phyloP scores from a whole-genome alignment of 495 filamentous ascomycete species.

The Aspergillus cavernicola region DNA sequence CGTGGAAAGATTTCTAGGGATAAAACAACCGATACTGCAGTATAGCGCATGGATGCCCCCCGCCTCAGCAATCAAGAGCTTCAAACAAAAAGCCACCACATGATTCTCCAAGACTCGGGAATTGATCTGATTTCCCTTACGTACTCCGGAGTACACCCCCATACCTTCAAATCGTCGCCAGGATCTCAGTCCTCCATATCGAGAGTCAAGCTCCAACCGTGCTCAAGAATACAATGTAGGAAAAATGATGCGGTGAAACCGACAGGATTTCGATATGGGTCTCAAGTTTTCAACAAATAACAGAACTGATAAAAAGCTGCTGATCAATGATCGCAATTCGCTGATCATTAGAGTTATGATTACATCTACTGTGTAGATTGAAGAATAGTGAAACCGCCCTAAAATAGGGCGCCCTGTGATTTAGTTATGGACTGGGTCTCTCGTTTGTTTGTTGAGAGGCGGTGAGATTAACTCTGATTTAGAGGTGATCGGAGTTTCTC shows the following conservation, averaged over 20 bases:
- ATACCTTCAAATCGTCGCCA: too few relatives aligned
- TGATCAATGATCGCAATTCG: not conserved
- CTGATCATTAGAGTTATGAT: conserved; percentile 1
- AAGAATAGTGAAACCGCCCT: not conserved
- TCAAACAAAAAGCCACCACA: not conserved
- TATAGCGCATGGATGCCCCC: not conserved
- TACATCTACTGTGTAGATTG: conserved; percentile 8
- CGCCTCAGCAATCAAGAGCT: not conserved
- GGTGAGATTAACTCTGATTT: not conserved
- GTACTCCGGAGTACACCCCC: not conserved
- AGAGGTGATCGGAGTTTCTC: not conserved
- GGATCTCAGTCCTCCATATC: too few relatives aligned
- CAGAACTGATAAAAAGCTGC: not conserved
- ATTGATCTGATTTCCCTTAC: not conserved
- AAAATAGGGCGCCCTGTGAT: not conserved
- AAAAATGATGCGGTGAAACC: not conserved
- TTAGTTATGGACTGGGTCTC: not conserved
- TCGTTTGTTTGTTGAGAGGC: not conserved
- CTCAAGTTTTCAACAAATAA: too few relatives aligned
- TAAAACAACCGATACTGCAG: not conserved
- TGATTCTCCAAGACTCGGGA: not conserved
- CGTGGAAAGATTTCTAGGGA: conserved; percentile 3
- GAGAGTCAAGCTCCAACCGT: not conserved
- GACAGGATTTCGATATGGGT: too few relatives aligned
- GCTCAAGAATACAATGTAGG: conserved; percentile 6